Conservation (phyloP, 805 yeast species). For the Trichomonascus vanleenenianus region DNA sequence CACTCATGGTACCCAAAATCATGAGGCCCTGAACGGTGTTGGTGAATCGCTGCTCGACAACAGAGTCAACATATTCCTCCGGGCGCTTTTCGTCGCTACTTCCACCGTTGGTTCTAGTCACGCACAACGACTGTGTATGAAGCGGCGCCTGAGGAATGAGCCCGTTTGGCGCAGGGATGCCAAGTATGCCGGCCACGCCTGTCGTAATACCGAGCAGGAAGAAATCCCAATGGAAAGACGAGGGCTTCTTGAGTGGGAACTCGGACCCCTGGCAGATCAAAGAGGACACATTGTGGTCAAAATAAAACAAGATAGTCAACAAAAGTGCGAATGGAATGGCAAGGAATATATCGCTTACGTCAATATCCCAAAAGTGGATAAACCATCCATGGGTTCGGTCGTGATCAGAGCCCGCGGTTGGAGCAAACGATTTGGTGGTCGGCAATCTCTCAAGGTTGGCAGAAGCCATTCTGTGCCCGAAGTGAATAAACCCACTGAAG, state of each 20-base stretch:
- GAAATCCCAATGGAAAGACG: constrained; percentile 91
- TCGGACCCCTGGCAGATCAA: constrained; percentile 83
- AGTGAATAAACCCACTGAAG: constrained; percentile 89
- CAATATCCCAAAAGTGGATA: constrained; percentile 66
- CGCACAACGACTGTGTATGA: constrained; percentile 72
- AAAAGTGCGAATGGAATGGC: constrained; percentile 91
- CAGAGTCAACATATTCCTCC: constrained; percentile 35
- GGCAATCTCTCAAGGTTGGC: constrained; percentile 59
- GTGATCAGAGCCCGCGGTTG: constrained; percentile 45
- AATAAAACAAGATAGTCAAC: constrained; percentile 77
- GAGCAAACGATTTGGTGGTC: constrained; percentile 62
- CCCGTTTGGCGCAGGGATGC: constrained; percentile 95
- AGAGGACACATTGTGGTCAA: constrained; percentile 93
- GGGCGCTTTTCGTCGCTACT: neutral
- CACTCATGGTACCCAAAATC: constrained; percentile 79
- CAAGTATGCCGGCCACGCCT: constrained; percentile 77
- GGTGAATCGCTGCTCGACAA: constrained; percentile 85
- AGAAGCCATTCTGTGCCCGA: constrained; percentile 65
- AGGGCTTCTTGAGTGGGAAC: constrained; percentile 76
- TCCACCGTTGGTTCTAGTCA: constrained; percentile 31
- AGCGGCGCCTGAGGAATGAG: constrained; percentile 95
- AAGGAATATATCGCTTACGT: constrained; percentile 70
- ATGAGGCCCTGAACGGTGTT: constrained; percentile 79
- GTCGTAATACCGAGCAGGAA: constrained; percentile 78
- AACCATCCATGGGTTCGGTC: constrained; percentile 49